These are phyloP conservation scores for Melaleuca alternifolia DNA, from an alignment of 345 rosid species.

Conservation along the genomic window DNA sequence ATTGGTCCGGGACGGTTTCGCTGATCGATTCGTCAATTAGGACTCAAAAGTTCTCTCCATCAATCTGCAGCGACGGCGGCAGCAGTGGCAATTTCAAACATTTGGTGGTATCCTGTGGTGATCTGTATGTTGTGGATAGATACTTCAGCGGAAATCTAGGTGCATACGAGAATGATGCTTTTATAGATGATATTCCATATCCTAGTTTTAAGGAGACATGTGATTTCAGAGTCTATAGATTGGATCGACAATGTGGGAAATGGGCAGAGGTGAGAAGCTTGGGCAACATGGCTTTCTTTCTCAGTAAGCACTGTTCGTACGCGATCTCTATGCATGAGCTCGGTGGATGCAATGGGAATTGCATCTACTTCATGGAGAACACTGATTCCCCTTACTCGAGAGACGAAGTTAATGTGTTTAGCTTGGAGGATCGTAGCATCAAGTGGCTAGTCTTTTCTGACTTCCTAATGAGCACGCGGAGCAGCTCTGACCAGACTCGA, in stretches of 20 bases:
- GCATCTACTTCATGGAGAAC: not conserved
- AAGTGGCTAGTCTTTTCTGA: not conserved
- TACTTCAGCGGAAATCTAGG: not conserved
- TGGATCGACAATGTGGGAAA: slow-evolving; percentile 12
- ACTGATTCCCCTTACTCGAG: not conserved
- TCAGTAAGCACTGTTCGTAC: slow-evolving; percentile 12
- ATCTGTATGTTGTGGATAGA: slow-evolving; percentile 3
- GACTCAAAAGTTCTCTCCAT: not conserved
- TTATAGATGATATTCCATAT: not conserved
- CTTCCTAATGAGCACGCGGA: not conserved
- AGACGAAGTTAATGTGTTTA: not conserved
- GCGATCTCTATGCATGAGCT: slow-evolving; percentile 6
- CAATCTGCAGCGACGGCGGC: not conserved
- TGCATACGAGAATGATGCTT: too few species aligned
- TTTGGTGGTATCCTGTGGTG: slow-evolving; percentile 6
- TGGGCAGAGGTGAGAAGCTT: slow-evolving; percentile 24
- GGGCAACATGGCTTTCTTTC: slow-evolving; percentile 12
- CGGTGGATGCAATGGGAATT: slow-evolving; percentile 1
- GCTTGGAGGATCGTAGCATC: not conserved
- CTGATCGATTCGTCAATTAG: slow-evolving; percentile 5
- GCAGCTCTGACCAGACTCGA: not conserved
- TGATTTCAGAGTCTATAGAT: slow-evolving; percentile 23
- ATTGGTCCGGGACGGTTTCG: not conserved
- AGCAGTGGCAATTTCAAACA: not conserved
- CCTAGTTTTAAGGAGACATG: not conserved